Percentiles rank a stretch among this genome's conserved stretches.
phyloP scores from a whole-genome alignment of 768 basidiomycete genomes.

The Suillus lakei region DNA sequence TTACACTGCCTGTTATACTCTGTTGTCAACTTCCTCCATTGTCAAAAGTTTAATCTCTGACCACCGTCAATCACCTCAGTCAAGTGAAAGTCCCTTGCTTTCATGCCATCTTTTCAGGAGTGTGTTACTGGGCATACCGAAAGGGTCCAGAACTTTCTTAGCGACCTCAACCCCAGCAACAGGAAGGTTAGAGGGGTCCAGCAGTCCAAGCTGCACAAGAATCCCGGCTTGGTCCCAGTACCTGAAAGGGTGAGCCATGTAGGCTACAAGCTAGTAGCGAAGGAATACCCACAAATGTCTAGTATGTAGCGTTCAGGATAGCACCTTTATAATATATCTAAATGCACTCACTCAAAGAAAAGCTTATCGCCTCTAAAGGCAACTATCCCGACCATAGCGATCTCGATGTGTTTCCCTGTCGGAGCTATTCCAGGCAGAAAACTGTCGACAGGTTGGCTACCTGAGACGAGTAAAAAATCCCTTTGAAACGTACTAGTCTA shows the following conservation, averaged over 20 bases:
- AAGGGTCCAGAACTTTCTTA: slow-evolving; percentile 47
- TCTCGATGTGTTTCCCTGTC: slow-evolving; percentile 42
- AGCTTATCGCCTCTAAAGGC: slow-evolving; percentile 55
- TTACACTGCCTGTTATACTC: not conserved
- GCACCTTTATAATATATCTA: not conserved
- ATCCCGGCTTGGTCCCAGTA: slow-evolving; percentile 57
- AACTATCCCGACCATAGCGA: slow-evolving; percentile 49
- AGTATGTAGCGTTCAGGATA: not conserved
- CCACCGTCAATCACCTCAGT: slow-evolving; percentile 29
- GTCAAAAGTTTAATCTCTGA: not conserved
- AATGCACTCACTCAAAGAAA: slow-evolving; percentile 46
- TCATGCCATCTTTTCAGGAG: slow-evolving; percentile 42
- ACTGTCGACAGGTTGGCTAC: slow-evolving; percentile 12
- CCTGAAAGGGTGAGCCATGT: slow-evolving; percentile 23
- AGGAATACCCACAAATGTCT: slow-evolving; percentile 35
- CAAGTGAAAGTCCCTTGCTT: slow-evolving; percentile 40
- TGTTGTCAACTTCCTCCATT: not conserved
- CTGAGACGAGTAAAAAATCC: not conserved
- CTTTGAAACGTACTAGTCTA: slow-evolving; percentile 40
- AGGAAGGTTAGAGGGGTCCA: slow-evolving; percentile 36
- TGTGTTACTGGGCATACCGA: slow-evolving; percentile 43
- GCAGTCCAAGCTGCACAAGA: slow-evolving; percentile 47
- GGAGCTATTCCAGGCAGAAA: slow-evolving; percentile 41
- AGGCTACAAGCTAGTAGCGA: not conserved
- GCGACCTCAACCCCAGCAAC: slow-evolving; percentile 45